phyloP scores from a whole-genome alignment of 2,329 filamentous ascomycete species.

The Pseudopithomyces chartarum region DNA sequence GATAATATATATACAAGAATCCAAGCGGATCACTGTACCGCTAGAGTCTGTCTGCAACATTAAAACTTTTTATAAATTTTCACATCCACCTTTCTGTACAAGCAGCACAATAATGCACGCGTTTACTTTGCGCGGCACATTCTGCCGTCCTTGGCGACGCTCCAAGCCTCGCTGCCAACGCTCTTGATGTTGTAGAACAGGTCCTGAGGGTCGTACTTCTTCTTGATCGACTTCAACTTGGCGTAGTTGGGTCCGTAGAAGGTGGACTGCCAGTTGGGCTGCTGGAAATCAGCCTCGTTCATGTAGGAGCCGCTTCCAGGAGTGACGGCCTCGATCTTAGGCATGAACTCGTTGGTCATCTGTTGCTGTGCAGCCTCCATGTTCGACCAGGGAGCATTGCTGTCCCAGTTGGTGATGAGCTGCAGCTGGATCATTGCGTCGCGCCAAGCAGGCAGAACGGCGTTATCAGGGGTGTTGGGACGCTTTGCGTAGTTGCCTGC shows the following conservation, averaged over 20 bases:
- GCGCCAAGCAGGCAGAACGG: conserved; percentile 21
- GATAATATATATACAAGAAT: too few species aligned
- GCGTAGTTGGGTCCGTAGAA: conserved; percentile 18
- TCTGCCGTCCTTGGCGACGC: conserved; percentile 1
- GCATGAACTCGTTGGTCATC: conserved; percentile 10
- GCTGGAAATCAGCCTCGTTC: conserved; percentile 18
- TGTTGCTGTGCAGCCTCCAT: neutral
- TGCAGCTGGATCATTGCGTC: conserved; percentile 5
- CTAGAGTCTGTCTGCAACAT: too few species aligned
- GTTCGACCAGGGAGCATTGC: neutral
- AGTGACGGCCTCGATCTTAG: conserved; percentile 5
- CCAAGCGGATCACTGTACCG: too few species aligned
- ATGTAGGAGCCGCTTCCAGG: conserved; percentile 16
- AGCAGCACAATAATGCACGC: too few species aligned
- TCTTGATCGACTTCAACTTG: conserved; percentile 15
- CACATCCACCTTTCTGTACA: too few species aligned
- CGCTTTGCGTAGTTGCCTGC: conserved; percentile 10
- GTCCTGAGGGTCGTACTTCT: conserved; percentile 14
- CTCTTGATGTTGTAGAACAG: conserved; percentile 13
- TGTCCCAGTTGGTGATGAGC: conserved; percentile 2
- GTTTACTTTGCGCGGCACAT: neutral
- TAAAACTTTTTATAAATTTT: too few species aligned
- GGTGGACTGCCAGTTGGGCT: conserved; percentile 9
- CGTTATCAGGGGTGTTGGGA: conserved; percentile 2
- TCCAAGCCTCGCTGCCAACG: conserved; percentile 15